These are phyloP conservation scores for Xylariales sp. DNA, from an alignment of 2,329 filamentous ascomycete genomes.

Conservation along the genomic window DNA sequence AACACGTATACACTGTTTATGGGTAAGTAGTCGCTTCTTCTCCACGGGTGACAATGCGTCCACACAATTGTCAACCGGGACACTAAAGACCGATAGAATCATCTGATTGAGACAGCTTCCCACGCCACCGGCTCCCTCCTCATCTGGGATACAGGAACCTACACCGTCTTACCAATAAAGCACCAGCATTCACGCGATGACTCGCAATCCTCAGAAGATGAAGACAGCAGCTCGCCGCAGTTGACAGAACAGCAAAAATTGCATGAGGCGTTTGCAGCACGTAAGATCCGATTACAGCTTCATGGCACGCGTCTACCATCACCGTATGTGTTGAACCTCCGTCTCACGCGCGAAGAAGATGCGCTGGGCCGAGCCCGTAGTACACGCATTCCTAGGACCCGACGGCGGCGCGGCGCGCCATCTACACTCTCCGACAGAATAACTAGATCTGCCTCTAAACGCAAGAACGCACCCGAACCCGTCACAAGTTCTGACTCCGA, in stretches of 20 bases:
- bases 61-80: neutral
- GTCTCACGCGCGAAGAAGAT: slow-evolving; percentile 61
- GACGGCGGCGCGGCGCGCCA: slow-evolving; percentile 44
- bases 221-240: slow-evolving; percentile 40
- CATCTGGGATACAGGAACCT: slow-evolving; percentile 72
- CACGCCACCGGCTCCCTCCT: slow-evolving; percentile 66
- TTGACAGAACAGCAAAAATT: slow-evolving; percentile 60
- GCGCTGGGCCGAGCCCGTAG: slow-evolving; percentile 46
- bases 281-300: slow-evolving; percentile 68
- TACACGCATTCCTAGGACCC: slow-evolving; percentile 41
- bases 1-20: slow-evolving; percentile 70
- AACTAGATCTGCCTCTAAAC: slow-evolving; percentile 29
- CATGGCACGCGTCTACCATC: slow-evolving; percentile 65
- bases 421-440: slow-evolving; percentile 24
- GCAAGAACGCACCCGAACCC: slow-evolving; percentile 25
- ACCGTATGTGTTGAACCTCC: slow-evolving; percentile 65
- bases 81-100: slow-evolving; percentile 58
- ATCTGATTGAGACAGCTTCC: slow-evolving; percentile 70
- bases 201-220: slow-evolving; percentile 52
- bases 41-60: neutral
- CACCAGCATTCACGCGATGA: slow-evolving; percentile 34
- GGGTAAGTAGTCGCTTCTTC: slow-evolving; percentile 55
- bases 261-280: slow-evolving; percentile 61
- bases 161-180: slow-evolving; percentile 61
- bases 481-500: slow-evolving; percentile 40